These are phyloP conservation scores for Fusarium sp. DNA, from an alignment of 2,329 filamentous ascomycete genomes.

Conservation along the genomic window DNA sequence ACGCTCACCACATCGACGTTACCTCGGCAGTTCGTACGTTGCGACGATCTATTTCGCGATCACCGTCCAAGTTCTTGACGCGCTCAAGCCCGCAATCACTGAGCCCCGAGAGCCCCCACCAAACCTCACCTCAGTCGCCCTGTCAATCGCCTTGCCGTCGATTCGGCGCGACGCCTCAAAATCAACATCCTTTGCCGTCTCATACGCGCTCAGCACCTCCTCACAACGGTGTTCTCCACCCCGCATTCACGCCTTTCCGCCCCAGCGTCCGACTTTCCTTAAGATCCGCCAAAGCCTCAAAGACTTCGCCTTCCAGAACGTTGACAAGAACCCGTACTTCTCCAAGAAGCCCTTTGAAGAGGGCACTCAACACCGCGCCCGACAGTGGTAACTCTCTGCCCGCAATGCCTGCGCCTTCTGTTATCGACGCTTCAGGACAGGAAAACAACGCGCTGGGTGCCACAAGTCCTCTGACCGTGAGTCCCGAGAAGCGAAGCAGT, in stretches of 20 bases:
- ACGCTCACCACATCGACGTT: constrained; percentile 84
- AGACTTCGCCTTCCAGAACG: constrained; percentile 65
- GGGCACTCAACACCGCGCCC: constrained; percentile 75
- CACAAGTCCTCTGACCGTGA: constrained; percentile 48
- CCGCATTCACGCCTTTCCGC: constrained; percentile 72
- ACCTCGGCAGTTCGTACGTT: constrained; percentile 85
- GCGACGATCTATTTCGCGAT: constrained; percentile 88
- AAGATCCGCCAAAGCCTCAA: constrained; percentile 71
- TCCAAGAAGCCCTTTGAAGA: constrained; percentile 83
- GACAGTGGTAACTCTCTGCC: constrained; percentile 76
- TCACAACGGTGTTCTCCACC: constrained; percentile 52
- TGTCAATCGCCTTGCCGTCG: constrained; percentile 66
- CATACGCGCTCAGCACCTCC: constrained; percentile 53
- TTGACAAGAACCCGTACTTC: constrained; percentile 75
- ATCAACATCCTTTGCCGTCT: constrained; percentile 49
- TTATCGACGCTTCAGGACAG: constrained; percentile 56
- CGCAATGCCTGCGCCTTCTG: constrained; percentile 54
- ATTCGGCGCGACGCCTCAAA: constrained; percentile 54
- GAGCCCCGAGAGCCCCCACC: constrained; percentile 61
- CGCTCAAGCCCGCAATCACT: constrained; percentile 61
- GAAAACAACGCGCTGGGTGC: constrained; percentile 57
- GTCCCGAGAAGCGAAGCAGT: constrained; percentile 65
- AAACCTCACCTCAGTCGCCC: constrained; percentile 63
- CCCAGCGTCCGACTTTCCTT: constrained; percentile 75
- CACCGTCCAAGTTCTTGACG: constrained; percentile 87